These are phyloP conservation scores for Candida pini DNA, from an alignment of 805 yeast species.

Conservation along the genomic window DNA sequence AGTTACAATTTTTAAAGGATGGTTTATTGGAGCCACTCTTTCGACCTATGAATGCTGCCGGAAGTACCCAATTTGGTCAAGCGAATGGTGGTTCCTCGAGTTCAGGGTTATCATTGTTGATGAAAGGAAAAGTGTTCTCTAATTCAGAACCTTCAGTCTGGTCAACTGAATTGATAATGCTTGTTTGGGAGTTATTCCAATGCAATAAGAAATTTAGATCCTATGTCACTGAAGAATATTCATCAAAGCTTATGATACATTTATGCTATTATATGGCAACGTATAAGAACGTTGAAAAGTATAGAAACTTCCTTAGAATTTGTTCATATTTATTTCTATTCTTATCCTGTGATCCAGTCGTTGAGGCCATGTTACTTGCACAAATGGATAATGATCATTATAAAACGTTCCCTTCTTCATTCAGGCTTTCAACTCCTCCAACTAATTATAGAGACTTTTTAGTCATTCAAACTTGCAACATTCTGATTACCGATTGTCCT, in stretches of 20 bases:
- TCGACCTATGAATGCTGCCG: conserved; percentile 31
- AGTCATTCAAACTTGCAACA: conserved; percentile 44
- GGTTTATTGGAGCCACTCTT: conserved; percentile 45
- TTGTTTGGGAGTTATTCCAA: conserved; percentile 74
- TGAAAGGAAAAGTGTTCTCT: conserved; percentile 18
- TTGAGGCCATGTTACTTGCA: conserved; percentile 36
- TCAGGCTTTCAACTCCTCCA: conserved; percentile 34
- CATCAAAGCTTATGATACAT: conserved; percentile 48
- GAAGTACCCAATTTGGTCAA: neutral
- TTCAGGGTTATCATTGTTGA: conserved; percentile 20
- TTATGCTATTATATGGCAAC: conserved; percentile 54
- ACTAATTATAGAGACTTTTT: conserved; percentile 60
- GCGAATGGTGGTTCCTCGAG: conserved; percentile 10
- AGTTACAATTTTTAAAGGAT: conserved; percentile 42
- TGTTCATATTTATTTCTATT: conserved; percentile 48
- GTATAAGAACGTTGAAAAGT: conserved; percentile 34
- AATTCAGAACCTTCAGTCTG: conserved; percentile 31
- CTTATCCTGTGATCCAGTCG: conserved; percentile 33
- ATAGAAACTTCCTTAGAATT: conserved; percentile 42
- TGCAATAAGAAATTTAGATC: conserved; percentile 56
- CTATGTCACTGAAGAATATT: conserved; percentile 36
- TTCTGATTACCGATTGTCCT: conserved; percentile 33
- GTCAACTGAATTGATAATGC: conserved; percentile 52
- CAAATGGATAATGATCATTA: conserved; percentile 41
- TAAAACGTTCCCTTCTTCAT: conserved; percentile 46